Evolutionary conservation across 805 yeast genomes (phyloP), one percentile per base, ranked within the genome.

Genomic region (Candida rishiriensis): DNA sequence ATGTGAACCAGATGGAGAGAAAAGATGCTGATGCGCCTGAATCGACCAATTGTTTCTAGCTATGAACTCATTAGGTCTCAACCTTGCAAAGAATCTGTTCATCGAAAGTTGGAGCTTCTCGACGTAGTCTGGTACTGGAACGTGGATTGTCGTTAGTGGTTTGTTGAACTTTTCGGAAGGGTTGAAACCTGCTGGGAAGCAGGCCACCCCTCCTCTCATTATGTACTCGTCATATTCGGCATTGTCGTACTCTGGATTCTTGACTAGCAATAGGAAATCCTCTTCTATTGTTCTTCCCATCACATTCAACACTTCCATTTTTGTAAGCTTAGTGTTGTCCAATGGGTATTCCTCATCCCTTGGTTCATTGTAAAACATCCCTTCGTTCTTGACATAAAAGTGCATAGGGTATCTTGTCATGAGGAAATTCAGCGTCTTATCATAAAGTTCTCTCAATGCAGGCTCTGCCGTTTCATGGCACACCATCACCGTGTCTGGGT

Each of bases 121-220:
- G 41, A 68, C 60, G 54, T 85, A 85, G 47, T 75, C 76, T 0
- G 93, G 95, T 2, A 85, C 90, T 0, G 90, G 90, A 2, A 65
- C 73, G 56, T 85, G 95, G 47, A 85, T 75, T 38, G 59, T 65
- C 0, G 85, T 75, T 34, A 85, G 62, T 2, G 83, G 79, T 52
- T 69, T 62, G 54, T 79, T 67, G 49, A 76, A 70, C 49, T 76
- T 73, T 10, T 57, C 63, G 4, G 70, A 61, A 4, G 91, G 90
- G 55, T 79, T 79, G 61, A 85, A 85, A 2, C 91, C 91, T 1
- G 83, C 78, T 1, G 91, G 88, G 52, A 82, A 83, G 8, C 81
- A 79, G 18, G 81, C 73, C 3, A 75, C 65, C 8, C 80, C 78
- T 0, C 79, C 81, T 41, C 82, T 68, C 36, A 81, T 59, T 26